Evolutionary conservation across 352 stramenopile genomes (phyloP), one percentile per base, ranked within the genome.

Genomic region (Globisporangium perplexum): DNA sequence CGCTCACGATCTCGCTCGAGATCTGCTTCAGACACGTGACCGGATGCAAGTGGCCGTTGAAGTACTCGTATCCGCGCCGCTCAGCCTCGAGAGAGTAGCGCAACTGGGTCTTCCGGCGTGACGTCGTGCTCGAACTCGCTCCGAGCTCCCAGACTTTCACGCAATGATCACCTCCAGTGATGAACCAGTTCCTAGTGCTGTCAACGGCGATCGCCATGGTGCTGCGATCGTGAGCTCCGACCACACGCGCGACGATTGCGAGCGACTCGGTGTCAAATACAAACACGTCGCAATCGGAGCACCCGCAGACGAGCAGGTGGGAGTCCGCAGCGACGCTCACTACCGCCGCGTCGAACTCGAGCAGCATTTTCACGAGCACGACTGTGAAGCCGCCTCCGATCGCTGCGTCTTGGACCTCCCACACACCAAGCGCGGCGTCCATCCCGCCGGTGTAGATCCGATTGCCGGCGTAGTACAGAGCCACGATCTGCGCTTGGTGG

Each of bases 1-100:
- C 79, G 46, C 79, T 90, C 26, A 90, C 79, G 35, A 93, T 78
- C 54, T 93, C 83, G 22, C 80, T 90, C 15, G 72, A 72, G 33
- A 74, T 59, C 8, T 82, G 75, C 14, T 69, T 72, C 6, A 93
- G 39, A 41, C 77, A 86, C 1, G 77, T 71, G 4, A 93, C 43
- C 4, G 67, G 66, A 22, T 81, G 53, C 17, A 83, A 30, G 59
- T 93, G 79, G 1, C 76, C 76, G 36, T 80, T 77, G 50, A 72
- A 73, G 23, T 56, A 81, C 17, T 70, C 58, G n/a, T 85, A 64
- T 22, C 68, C 63, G 8, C 46, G 49, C 7, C 50, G 45, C 53
- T 77, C 66, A 18, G 62, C 63, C 36, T 87, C 70, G 1, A 89
- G 67, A 12, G 53, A 76, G 30, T 67, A 66, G 1, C 66, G 8